A percentile compares a stretch with the other conserved stretches of the same genome.
phyloP scores from a whole-genome alignment of 2,329 filamentous ascomycete species.

The Aspergillus tamarii region DNA sequence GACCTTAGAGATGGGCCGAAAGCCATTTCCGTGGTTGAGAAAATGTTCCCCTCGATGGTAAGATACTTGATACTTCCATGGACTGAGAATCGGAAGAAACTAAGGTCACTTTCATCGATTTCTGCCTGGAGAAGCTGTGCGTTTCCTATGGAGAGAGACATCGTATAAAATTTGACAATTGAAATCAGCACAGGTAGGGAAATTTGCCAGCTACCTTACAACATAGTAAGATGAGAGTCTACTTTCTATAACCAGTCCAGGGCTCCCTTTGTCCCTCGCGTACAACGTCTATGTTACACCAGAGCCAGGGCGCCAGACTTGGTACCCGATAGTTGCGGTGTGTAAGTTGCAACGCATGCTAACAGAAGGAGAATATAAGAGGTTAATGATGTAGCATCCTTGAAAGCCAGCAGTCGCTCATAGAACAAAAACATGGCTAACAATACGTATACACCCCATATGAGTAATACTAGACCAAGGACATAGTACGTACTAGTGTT shows the following conservation, averaged over 20 bases:
- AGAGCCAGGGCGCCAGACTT: not conserved
- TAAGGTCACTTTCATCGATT: not conserved
- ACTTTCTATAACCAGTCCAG: not conserved
- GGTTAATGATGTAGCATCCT: not conserved
- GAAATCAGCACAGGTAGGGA: not conserved
- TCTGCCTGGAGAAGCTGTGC: not conserved
- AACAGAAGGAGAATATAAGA: not conserved
- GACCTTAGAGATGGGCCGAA: slow-evolving; percentile 31
- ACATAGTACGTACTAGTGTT: not conserved
- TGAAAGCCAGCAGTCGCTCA: not conserved
- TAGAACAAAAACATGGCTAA: not conserved
- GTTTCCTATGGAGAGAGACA: not conserved
- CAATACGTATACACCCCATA: not conserved
- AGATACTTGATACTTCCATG: not conserved
- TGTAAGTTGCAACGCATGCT: not conserved
- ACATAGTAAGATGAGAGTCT: not conserved
- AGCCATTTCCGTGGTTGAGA: slow-evolving; percentile 27
- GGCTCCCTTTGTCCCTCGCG: not conserved
- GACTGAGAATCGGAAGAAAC: not conserved
- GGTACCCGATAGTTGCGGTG: not conserved
- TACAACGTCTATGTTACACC: not conserved
- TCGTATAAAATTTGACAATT: not conserved
- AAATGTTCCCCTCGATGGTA: not conserved
- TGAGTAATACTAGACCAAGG: not conserved
- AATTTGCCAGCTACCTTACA: not conserved